These are phyloP conservation scores for Suhomyces bokatorum DNA, from an alignment of 1,139 yeast species.

Conservation along the genomic window DNA sequence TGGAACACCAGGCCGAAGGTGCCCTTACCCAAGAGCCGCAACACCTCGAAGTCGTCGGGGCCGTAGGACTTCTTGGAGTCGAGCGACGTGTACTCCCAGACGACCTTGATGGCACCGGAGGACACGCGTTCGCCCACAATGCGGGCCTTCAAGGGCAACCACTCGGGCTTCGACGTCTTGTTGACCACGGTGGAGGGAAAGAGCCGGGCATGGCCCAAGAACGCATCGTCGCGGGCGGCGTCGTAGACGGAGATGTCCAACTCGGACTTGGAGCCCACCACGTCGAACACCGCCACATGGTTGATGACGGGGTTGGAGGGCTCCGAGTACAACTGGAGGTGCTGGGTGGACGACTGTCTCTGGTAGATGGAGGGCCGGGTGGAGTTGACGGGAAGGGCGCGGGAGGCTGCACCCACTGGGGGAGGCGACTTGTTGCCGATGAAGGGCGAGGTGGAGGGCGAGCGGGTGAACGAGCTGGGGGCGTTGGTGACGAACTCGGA, in stretches of 20 bases:
- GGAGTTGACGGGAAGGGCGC: conserved; percentile 20
- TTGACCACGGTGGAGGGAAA: conserved; percentile 58
- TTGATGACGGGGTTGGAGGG: conserved; percentile 10
- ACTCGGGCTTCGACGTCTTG: conserved; percentile 48
- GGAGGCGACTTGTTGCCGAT: conserved; percentile 17
- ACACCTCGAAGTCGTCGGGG: conserved; percentile 90
- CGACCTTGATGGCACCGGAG: conserved; percentile 72
- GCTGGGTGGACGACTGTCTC: conserved; percentile 67
- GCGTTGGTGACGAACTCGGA: conserved; percentile 87
- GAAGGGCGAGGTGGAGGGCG: conserved; percentile 24
- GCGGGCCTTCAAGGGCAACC: conserved; percentile 76
- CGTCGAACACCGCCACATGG: conserved; percentile 74
- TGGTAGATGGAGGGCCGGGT: conserved; percentile 53
- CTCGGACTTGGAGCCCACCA: conserved; percentile 78
- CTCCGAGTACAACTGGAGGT: conserved; percentile 37
- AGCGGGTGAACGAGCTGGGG: conserved; percentile 61
- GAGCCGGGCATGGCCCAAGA: conserved; percentile 80
- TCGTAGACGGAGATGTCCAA: conserved; percentile 88
- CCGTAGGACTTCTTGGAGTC: conserved; percentile 78
- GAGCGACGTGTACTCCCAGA: conserved; percentile 66
- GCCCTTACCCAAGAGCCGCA: conserved; percentile 89
- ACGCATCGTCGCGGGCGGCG: conserved; percentile 75
- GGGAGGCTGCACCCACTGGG: conserved; percentile 15
- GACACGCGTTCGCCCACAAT: conserved; percentile 69
- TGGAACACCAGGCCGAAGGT: conserved; percentile 98